phyloP scores from a whole-genome alignment of 306 rosid species.

The Acacia melanoxylon region DNA sequence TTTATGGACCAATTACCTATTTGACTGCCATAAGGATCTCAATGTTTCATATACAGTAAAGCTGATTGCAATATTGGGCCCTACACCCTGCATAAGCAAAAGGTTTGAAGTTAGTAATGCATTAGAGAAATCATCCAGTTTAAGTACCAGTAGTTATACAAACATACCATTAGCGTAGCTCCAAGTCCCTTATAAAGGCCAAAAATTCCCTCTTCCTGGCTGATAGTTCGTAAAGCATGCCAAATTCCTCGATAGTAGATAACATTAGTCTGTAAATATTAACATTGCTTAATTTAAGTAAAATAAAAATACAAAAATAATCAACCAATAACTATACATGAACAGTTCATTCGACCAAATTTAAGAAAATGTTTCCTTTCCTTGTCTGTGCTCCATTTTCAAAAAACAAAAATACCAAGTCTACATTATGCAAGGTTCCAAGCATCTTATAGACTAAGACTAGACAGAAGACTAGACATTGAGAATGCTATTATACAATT shows the following conservation, averaged over 20 bases:
- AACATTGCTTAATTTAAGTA: conserved; percentile 18
- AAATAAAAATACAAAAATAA: no score
- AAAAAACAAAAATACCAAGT: conserved; percentile 10
- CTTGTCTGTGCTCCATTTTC: not conserved
- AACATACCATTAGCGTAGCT: conserved; percentile 86
- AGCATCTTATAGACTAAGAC: conserved; percentile 4
- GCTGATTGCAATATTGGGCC: conserved; percentile 95
- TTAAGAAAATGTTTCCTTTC: not conserved
- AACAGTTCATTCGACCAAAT: not conserved
- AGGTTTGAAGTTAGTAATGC: conserved; percentile 23
- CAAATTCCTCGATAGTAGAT: conserved; percentile 78
- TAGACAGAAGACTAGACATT: not conserved
- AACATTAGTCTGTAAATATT: conserved; percentile 65
- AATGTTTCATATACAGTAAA: conserved; percentile 83
- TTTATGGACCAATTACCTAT: conserved; percentile 51
- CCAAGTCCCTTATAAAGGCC: conserved; percentile 98
- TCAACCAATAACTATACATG: not conserved
- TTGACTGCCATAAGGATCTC: conserved; percentile 76
- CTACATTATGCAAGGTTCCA: not conserved
- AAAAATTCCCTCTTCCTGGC: conserved; percentile 77
- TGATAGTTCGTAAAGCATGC: conserved; percentile 73
- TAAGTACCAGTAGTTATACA: conserved; percentile 2
- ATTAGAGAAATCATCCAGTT: conserved; percentile 26
- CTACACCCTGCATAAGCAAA: conserved; percentile 74
- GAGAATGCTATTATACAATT: not conserved